These are phyloP conservation scores for Metschnikowia henanensis DNA, from an alignment of 805 yeast genomes.

Conservation along the genomic window DNA sequence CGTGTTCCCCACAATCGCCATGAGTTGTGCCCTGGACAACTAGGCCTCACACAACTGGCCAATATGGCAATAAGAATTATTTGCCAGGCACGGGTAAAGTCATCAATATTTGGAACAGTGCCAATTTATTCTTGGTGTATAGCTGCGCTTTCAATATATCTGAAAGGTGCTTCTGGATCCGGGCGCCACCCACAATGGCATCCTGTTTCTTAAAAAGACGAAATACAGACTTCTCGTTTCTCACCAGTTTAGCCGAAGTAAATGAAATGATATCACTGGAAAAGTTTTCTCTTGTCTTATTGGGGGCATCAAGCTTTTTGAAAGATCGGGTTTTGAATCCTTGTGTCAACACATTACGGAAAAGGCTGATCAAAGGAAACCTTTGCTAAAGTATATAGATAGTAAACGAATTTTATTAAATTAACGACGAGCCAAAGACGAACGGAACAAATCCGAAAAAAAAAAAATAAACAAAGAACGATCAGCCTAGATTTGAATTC, in stretches of 20 bases:
- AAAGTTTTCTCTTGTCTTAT: no score
- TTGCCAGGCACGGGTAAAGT: conserved; percentile 38
- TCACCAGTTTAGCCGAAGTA: conserved; percentile 51
- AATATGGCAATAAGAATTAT: conserved; percentile 42
- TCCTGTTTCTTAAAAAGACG: conserved; percentile 62
- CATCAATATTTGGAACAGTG: conserved; percentile 71
- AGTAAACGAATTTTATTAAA: no score
- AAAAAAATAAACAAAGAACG: no score
- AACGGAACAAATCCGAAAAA: no score
- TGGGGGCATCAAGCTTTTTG: no score
- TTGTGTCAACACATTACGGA: no score
- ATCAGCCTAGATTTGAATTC: background rate
- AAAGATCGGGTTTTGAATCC: no score
- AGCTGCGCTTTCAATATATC: conserved; percentile 58
- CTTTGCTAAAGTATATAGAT: no score
- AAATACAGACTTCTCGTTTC: conserved; percentile 44
- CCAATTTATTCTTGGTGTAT: conserved; percentile 60
- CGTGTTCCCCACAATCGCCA: conserved; percentile 62
- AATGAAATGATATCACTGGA: conserved; percentile 63
- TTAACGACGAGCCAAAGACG: no score
- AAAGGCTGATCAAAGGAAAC: no score
- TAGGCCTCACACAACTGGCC: conserved; percentile 65
- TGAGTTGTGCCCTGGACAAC: conserved; percentile 63
- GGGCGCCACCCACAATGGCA: conserved; percentile 64
- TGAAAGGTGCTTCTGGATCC: conserved; percentile 63